Evolutionary conservation across 129 eudicot species (phyloP).

Genomic region (Chrysanthemum seticuspe): DNA sequence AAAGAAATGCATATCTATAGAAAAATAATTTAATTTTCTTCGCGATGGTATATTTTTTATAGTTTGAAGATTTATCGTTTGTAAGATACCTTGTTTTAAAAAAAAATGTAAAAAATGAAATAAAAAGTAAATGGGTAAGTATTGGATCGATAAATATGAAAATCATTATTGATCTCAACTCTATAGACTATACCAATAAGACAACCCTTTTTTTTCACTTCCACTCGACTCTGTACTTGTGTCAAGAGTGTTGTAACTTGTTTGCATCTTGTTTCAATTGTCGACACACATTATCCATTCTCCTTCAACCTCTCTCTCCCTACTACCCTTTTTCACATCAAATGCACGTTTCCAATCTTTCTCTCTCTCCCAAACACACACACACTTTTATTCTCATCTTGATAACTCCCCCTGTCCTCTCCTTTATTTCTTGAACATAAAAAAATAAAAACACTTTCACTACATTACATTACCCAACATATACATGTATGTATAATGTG

Average conservation of each 20-base stretch:
- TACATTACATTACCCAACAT: background rate
- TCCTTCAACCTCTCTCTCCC: slow-evolving; percentile 29
- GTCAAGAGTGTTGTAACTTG: slow-evolving; percentile 13
- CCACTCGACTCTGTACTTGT: background rate
- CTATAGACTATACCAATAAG: too few relatives aligned
- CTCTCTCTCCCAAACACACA: slow-evolving; percentile 27
- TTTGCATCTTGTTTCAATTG: slow-evolving; percentile 5
- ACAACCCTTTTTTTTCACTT: too few relatives aligned
- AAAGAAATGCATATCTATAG: too few relatives aligned
- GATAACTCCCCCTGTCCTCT: slow-evolving; percentile 53
- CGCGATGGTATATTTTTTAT: too few relatives aligned
- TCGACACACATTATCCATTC: slow-evolving; percentile 18
- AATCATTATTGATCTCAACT: too few relatives aligned
- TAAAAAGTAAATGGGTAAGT: too few relatives aligned
- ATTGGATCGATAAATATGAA: too few relatives aligned
- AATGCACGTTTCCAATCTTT: slow-evolving; percentile 35
- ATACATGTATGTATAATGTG: background rate
- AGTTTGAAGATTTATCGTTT: too few relatives aligned
- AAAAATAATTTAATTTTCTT: too few relatives aligned
- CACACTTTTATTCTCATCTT: slow-evolving; percentile 26
- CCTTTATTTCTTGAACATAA: slow-evolving; percentile 27
- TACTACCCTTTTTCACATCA: slow-evolving; percentile 49
- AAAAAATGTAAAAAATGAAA: too few relatives aligned
- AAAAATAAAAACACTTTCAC: background rate
- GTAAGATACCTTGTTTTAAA: too few relatives aligned